Evolutionary conservation across 1,284 basidiomycete genomes (phyloP), one percentile per base, ranked within the genome.

Genomic region (Meira nashicola): DNA sequence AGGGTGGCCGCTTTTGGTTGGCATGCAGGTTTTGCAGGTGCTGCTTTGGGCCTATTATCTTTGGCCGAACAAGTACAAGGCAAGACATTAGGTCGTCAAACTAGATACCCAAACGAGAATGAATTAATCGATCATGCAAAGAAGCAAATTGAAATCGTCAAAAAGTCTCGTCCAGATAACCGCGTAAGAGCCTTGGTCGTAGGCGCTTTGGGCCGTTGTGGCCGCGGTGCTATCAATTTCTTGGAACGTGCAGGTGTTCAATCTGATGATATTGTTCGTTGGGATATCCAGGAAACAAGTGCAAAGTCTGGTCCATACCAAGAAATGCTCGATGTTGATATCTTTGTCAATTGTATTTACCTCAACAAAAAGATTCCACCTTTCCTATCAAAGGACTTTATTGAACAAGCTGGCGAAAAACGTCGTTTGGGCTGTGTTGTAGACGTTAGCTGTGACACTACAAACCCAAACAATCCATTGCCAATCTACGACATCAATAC

Each of bases 311-410:
- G 95, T 1, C 95, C 95, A 0, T 99, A 97, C 83, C 82, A 86
- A 63, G 93, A 97, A 81, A 91, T 99, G 66, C 84, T 98, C 47
- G 91, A 94, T 69, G 94, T 92, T 65, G 95, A 99, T 81, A 87
- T 99, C 76, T 97, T 99, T 76, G 87, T 99, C 83, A 99, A 99
- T 83, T 98, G 95, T 85, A 99, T 99, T 80, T 98, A 99, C 81
- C 87, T 99, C 62, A 88, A 86, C 54, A 85, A 87, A 55, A 83
- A 85, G 66, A 98, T 98, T 70, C 92, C 93, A 14, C 84, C 89
- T 55, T 98, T 99, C 81, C 67, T 98, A 62, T 89, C 88, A 11
- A 79, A 80, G 41, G 86, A 91, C 50, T 86, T 86, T 66, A 88
- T 97, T 70, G 80, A 81, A 23, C 82, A 83, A 21, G 90, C 89